Conservation (phyloP, 192 early-diverging fungal genomes). For the Coemansia sp. region DNA sequence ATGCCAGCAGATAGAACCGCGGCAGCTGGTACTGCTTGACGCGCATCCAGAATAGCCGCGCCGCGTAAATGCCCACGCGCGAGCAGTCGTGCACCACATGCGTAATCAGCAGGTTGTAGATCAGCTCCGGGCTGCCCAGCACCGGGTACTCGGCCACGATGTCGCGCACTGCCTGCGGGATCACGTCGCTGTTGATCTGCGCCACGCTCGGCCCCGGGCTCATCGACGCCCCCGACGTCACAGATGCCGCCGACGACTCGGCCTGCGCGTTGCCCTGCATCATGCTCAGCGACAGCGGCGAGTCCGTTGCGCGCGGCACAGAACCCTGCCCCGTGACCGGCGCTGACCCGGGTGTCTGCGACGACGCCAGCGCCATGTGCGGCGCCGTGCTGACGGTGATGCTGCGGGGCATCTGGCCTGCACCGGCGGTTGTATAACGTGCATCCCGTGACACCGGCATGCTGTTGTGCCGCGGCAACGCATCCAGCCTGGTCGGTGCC, state of each 20-base stretch:
- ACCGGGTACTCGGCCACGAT: slow-evolving; percentile 46
- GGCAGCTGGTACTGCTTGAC: slow-evolving; percentile 47
- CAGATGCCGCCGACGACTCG: slow-evolving; percentile 7
- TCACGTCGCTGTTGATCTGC: slow-evolving; percentile 51
- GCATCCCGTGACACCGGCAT: slow-evolving; percentile 30
- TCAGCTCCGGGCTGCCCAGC: slow-evolving; percentile 50
- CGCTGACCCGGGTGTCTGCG: neutral
- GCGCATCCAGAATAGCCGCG: slow-evolving; percentile 55
- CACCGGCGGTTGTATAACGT: slow-evolving; percentile 15
- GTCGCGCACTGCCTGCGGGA: slow-evolving; percentile 43
- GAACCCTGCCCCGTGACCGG: neutral
- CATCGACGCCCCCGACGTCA: slow-evolving; percentile 5
- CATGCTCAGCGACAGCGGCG: slow-evolving; percentile 15
- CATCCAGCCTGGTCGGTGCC: neutral
- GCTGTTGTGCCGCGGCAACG: slow-evolving; percentile 31
- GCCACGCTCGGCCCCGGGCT: slow-evolving; percentile 23
- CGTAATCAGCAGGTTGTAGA: slow-evolving; percentile 56
- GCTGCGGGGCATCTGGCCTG: slow-evolving; percentile 8
- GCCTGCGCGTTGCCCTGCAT: slow-evolving; percentile 22
- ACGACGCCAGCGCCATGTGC: slow-evolving; percentile 10
- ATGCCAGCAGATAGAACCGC: slow-evolving; percentile 44
- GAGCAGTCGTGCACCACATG: slow-evolving; percentile 54
- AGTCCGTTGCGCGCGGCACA: neutral
- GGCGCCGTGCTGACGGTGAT: neutral
- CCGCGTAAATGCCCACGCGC: slow-evolving; percentile 50